Conservation (phyloP, 2,329 filamentous ascomycete species). For the Fusarium pilosicola region DNA sequence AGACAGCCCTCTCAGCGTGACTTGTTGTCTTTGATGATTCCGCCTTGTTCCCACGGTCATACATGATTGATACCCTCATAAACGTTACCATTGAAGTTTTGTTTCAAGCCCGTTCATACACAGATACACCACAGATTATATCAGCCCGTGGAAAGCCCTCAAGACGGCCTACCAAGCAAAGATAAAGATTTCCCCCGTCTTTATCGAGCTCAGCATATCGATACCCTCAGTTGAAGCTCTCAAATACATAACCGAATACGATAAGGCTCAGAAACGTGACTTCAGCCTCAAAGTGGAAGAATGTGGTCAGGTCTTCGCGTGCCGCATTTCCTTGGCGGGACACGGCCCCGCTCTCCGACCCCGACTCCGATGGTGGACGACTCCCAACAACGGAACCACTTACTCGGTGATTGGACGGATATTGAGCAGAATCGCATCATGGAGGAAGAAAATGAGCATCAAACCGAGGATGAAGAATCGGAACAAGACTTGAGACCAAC, state of each 20-base stretch:
- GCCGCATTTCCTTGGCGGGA: slow-evolving; percentile 21
- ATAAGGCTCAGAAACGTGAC: slow-evolving; percentile 14
- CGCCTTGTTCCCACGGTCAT: background rate
- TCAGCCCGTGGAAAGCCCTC: background rate
- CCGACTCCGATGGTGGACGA: slow-evolving; percentile 5
- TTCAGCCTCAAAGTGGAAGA: slow-evolving; percentile 6
- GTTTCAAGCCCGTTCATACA: background rate
- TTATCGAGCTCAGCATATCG: background rate
- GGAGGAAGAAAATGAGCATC: background rate
- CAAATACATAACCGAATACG: background rate
- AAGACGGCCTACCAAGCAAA: background rate
- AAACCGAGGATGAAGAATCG: background rate
- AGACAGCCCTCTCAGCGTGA: background rate
- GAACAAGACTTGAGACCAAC: background rate
- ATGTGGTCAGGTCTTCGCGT: slow-evolving; percentile 24
- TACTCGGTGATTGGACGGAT: slow-evolving; percentile 37
- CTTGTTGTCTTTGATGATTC: background rate
- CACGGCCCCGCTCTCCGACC: slow-evolving; percentile 23
- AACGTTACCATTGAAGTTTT: background rate
- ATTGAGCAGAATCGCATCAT: slow-evolving; percentile 9
- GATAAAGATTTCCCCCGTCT: background rate
- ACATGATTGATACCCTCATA: background rate
- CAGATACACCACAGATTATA: background rate
- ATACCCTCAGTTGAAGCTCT: background rate
- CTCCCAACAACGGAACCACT: slow-evolving; percentile 24